Evolutionary conservation across 495 filamentous ascomycete genomes (phyloP).

Genomic region (Talaromyces borbonicus): DNA sequence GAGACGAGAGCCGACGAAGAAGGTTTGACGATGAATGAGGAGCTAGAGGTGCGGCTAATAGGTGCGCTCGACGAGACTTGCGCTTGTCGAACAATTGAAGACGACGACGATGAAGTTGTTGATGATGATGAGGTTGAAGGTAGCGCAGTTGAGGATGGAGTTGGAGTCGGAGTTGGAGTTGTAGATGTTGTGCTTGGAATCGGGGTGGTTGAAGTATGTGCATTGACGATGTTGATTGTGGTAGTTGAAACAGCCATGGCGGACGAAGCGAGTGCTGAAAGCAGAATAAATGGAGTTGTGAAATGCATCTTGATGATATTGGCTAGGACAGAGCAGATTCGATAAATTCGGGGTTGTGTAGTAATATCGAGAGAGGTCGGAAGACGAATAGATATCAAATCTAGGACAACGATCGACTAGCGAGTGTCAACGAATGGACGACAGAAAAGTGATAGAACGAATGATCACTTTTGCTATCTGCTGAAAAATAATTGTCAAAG

Average conservation of each 20-base stretch:
- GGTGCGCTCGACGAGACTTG: slow-evolving; percentile 13
- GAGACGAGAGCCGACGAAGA: slow-evolving; percentile 1
- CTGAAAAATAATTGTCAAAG: slow-evolving; percentile 17
- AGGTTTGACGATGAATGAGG: slow-evolving; percentile 14
- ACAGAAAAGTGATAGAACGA: slow-evolving; percentile 18
- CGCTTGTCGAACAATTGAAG: slow-evolving; percentile 1
- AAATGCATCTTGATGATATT: slow-evolving; percentile 24
- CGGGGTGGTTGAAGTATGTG: slow-evolving; percentile 10
- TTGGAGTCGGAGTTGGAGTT: slow-evolving; percentile 11
- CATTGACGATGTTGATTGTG: slow-evolving; percentile 21
- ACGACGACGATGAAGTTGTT: slow-evolving; percentile 13
- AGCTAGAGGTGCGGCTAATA: slow-evolving; percentile 12
- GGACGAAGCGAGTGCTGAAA: slow-evolving; percentile 16
- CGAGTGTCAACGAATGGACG: slow-evolving; percentile 7
- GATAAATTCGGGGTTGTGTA: slow-evolving; percentile 7
- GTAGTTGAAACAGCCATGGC: slow-evolving; percentile 25
- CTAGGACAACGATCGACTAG: slow-evolving; percentile 1
- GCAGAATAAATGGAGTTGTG: slow-evolving; percentile 24
- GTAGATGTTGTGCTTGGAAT: slow-evolving; percentile 16
- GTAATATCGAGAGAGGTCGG: neutral
- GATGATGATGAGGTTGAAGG: slow-evolving; percentile 5
- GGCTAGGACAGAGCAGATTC: no score
- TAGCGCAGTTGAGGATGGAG: slow-evolving; percentile 1
- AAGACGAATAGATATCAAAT: neutral
- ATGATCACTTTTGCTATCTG: no score